Evolutionary conservation across 2,329 filamentous ascomycete species (phyloP), one percentile per base, ranked within the genome.

Genomic region (Salinomyces thailandicus): DNA sequence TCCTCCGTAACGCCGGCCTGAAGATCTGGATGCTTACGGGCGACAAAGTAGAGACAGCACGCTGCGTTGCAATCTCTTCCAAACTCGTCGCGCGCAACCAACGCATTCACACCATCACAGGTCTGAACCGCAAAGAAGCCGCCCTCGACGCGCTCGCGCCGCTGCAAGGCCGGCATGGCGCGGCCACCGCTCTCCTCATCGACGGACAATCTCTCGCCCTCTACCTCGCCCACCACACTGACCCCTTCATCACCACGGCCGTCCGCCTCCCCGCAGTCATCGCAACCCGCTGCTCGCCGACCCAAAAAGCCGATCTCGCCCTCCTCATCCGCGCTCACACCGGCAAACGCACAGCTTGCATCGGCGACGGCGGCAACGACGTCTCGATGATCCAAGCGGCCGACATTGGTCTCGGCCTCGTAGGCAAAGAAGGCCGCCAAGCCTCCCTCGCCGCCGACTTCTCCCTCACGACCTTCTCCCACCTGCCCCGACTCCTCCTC

Each of bases 1-100:
- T 98, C 4, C 73, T 98, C 35, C 84, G 91, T 47, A 98, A 98
- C 52, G 91, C 91, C 0, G 91, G 91, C 17, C 91, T 98, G 63
- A 96, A 96, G 61, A 96, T 98, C 34, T 98, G 91, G 91, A 98
- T 98, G 91, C 69, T 98, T 57, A 98, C 91, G 0, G 91, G 91
- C 31, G 91, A 98, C 69, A 98, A 98, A 62, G 85, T 98, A 2
- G 91, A 98, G 63, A 98, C 91, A 11, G 91, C 91, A 12, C 79
- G 91, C 22, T 98, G 91, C 61, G 89, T 98, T 9, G 93, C 91
- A 2, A 82, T 98, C 29, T 93, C 83, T 54, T 87, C 89, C 18
- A 95, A 95, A 59, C 73, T 98, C 5, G 91, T 98, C 11, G 81
- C 86, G 3, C 73, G 91, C 43, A 89, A 89, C 1, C 93, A 98